Base-by-base conservation (phyloP, 2,329 filamentous ascomycete genomes). In the Sarocladium strictum region DNA sequence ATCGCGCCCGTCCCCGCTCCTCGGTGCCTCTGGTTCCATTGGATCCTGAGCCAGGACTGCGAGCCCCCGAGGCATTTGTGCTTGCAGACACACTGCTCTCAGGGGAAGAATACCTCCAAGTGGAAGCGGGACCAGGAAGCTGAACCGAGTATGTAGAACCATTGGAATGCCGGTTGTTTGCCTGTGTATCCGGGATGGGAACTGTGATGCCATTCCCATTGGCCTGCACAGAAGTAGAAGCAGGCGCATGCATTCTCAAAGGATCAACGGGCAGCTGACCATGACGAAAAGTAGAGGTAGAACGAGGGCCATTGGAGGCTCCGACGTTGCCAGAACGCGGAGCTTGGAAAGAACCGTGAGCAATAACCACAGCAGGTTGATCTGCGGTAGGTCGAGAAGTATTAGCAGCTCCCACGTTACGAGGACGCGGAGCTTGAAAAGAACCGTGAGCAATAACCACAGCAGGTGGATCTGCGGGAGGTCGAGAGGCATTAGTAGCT, bases 381-480 rank as follows among this genome's bases (percentile, higher is more conserved):
- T n/a, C n/a, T n/a, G n/a, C n/a, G 35, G 35, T 15, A 15, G 35
- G 35, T 38, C n/a, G 35, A n/a, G 35, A 47, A 24, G 23, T 4
- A 38, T 7, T 19, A 38, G 35, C 5, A 38, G 35, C 29, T 7
- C 29, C 29, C 29, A 12, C n/a, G 35, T 15, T 19, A n/a, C 35
- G 35, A 43, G 37, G 37, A 19, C 37, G 37, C 10, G 40, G 40
- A 9, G 40, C 40, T 15, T 43, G 40, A 43, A 43, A 43, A 21
- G 40, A 43, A 19, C 40, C 40, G n/a, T 43, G 40, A 43, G 40
- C 40, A 43, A 43, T 43, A 24, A 43, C 40, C 17, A 43, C n/a
- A 9, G 11, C 29, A 32, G 35, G n/a, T n/a, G n/a, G n/a, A n/a
- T n/a, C n/a, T n/a, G n/a, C n/a, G n/a, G n/a, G n/a, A 47, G 43